A percentile compares a stretch with the other conserved stretches of the same genome.
These are phyloP conservation scores for Polyporus arcularius DNA, from an alignment of 768 basidiomycete genomes.

Conservation along the genomic window DNA sequence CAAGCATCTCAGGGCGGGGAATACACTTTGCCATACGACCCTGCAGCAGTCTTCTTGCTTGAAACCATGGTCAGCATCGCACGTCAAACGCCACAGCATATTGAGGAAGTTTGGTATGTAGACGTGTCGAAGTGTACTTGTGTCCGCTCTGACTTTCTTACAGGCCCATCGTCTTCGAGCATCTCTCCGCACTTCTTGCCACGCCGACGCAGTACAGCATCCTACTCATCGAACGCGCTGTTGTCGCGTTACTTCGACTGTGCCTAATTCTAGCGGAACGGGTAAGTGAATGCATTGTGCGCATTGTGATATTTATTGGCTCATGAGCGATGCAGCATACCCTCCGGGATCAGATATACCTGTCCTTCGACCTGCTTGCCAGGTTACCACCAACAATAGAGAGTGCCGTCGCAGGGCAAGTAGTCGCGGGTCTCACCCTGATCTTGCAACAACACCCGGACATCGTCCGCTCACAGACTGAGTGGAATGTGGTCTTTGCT, in stretches of 20 bases:
- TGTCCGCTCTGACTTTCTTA: background rate
- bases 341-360: conserved; percentile 90
- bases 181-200: conserved; percentile 79
- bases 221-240: conserved; percentile 90
- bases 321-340: conserved; percentile 51
- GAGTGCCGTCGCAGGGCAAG: conserved; percentile 86
- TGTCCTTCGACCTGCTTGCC: conserved; percentile 89
- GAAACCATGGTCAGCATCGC: conserved; percentile 94
- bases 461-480: conserved; percentile 87
- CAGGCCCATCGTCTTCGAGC: conserved; percentile 96
- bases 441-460: conserved; percentile 77
- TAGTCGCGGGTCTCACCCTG: conserved; percentile 77
- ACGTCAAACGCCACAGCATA: conserved; percentile 70
- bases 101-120: conserved; percentile 86
- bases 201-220: conserved; percentile 82
- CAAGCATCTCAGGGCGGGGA: conserved; percentile 38
- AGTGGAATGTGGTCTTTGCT: conserved; percentile 93
- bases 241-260: conserved; percentile 85
- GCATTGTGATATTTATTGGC: background rate
- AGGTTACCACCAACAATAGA: conserved; percentile 76
- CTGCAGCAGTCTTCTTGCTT: conserved; percentile 90
- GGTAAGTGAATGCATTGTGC: conserved; percentile 43
- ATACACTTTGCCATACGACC: conserved; percentile 84
- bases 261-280: conserved; percentile 80
- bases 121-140: background rate